Percentiles rank a stretch among this genome's conserved stretches.
These are phyloP conservation scores for Hygrocybe punicea DNA, from an alignment of 768 basidiomycete species.

Conservation along the genomic window DNA sequence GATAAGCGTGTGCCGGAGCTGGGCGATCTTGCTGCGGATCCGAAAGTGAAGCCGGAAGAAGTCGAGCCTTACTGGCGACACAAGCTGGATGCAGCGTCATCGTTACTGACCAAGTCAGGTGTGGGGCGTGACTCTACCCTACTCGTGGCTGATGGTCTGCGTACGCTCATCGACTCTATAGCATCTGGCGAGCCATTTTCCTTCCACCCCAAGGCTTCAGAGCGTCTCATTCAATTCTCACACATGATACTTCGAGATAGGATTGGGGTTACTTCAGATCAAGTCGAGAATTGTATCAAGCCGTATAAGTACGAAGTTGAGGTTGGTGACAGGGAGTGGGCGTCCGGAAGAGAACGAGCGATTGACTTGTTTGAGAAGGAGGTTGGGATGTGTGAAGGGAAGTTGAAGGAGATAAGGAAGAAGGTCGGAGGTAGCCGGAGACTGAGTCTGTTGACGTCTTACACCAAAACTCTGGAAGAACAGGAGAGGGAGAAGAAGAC, in stretches of 20 bases:
- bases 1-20: constrained; percentile 84
- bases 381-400: constrained; percentile 76
- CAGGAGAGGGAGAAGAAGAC: constrained; percentile 62
- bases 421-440: constrained; percentile 86
- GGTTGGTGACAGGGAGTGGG: constrained; percentile 92
- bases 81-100: constrained; percentile 92
- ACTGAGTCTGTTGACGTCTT: constrained; percentile 69
- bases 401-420: constrained; percentile 80
- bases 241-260: constrained; percentile 92
- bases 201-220: constrained; percentile 83
- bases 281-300: constrained; percentile 99
- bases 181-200: constrained; percentile 87
- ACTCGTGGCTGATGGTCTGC: constrained; percentile 90
- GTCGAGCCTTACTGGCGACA: constrained; percentile 92
- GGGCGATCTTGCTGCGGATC: constrained; percentile 62
- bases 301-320: constrained; percentile 99
- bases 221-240: constrained; percentile 87
- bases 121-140: constrained; percentile 92
- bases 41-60: constrained; percentile 65
- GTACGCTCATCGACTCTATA: constrained; percentile 86
- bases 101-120: constrained; percentile 91
- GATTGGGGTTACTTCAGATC: constrained; percentile 91
- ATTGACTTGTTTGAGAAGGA: constrained; percentile 84
- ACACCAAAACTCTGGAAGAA: constrained; percentile 81
- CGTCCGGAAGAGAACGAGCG: constrained; percentile 69